phyloP scores from a whole-genome alignment of 805 yeast species.

The Yamadazyma tumulicola region DNA sequence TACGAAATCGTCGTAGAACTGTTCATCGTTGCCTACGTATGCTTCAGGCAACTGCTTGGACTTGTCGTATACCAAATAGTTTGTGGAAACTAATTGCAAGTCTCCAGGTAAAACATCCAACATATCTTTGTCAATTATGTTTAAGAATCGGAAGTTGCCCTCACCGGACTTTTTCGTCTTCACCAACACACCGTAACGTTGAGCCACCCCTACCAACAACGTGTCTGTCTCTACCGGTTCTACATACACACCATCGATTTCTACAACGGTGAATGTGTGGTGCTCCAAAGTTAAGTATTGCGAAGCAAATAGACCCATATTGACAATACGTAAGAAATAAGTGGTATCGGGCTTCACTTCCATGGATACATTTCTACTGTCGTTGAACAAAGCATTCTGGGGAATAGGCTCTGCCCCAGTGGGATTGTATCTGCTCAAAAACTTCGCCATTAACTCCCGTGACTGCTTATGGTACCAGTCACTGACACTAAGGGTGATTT shows the following conservation, averaged over 20 bases:
- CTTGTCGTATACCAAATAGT: conserved; percentile 58
- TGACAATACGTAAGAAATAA: conserved; percentile 74
- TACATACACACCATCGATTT: conserved; percentile 87
- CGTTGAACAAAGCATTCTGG: conserved; percentile 72
- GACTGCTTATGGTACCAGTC: conserved; percentile 86
- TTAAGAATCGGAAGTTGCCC: conserved; percentile 78
- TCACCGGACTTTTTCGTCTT: conserved; percentile 62
- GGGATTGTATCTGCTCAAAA: conserved; percentile 78
- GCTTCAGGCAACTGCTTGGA: conserved; percentile 39
- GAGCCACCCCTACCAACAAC: conserved; percentile 85
- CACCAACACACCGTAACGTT: conserved; percentile 79
- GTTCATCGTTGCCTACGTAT: conserved; percentile 8
- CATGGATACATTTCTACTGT: conserved; percentile 76
- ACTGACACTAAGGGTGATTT: conserved; percentile 59
- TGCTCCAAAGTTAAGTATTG: conserved; percentile 87
- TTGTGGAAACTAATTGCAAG: conserved; percentile 69
- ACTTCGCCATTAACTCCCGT: conserved; percentile 47
- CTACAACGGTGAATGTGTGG: conserved; percentile 82
- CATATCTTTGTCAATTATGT: conserved; percentile 77
- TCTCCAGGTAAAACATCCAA: conserved; percentile 70
- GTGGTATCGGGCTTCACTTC: conserved; percentile 80
- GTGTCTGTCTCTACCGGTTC: conserved; percentile 67
- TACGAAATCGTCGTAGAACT: conserved; percentile 24
- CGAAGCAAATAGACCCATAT: conserved; percentile 88
- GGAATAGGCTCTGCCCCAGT: conserved; percentile 99